Evolutionary conservation across 208 protist genomes (phyloP).

Genomic region (Balamuthia mandrillaris): DNA sequence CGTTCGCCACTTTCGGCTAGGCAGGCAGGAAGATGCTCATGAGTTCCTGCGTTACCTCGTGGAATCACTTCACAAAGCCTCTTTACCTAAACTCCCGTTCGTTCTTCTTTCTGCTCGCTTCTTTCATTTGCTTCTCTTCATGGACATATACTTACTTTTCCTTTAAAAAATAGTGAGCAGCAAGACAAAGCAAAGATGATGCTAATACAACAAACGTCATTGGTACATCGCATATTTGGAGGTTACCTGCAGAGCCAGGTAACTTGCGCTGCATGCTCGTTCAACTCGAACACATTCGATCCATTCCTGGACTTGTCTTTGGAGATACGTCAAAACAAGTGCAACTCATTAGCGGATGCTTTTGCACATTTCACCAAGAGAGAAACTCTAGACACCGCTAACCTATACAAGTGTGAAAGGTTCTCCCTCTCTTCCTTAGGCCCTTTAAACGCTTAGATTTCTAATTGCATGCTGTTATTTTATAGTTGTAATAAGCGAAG

Average conservation of each 20-base stretch:
- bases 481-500: slow-evolving; percentile 59
- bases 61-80: slow-evolving; percentile 65
- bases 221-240: slow-evolving; percentile 70
- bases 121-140: not conserved
- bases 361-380: slow-evolving; percentile 64
- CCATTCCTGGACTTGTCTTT: slow-evolving; percentile 75
- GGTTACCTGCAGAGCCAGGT: slow-evolving; percentile 68
- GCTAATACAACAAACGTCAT: slow-evolving; percentile 59
- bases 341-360: slow-evolving; percentile 48
- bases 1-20: slow-evolving; percentile 61
- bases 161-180: not conserved
- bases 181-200: slow-evolving; percentile 9
- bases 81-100: too few species aligned
- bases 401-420: slow-evolving; percentile 73
- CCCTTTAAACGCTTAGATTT: not conserved
- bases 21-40: slow-evolving; percentile 80
- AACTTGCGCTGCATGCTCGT: slow-evolving; percentile 59
- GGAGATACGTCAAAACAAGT: slow-evolving; percentile 66
- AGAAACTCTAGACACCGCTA: slow-evolving; percentile 69
- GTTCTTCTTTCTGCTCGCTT: not conserved
- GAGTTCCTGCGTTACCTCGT: slow-evolving; percentile 77
- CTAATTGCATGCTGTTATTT: not conserved
- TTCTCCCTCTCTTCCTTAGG: slow-evolving; percentile 31
- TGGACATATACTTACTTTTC: not conserved
- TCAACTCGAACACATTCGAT: slow-evolving; percentile 74